These are phyloP conservation scores for Paramecium sonneborni DNA, from an alignment of 73 alveolate species.

Conservation along the genomic window DNA sequence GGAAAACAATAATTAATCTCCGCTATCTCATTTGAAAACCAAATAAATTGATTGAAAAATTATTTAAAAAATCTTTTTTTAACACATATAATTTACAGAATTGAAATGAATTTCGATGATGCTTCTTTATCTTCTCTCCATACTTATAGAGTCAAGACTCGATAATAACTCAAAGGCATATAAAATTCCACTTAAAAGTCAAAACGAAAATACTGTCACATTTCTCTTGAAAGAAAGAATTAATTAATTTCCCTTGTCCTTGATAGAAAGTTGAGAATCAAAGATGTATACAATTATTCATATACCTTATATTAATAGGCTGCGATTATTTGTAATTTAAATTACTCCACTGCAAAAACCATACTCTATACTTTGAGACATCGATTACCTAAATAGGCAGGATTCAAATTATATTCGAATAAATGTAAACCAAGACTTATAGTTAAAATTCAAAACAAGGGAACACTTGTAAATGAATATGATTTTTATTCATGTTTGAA, in stretches of 20 bases:
- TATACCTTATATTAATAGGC: not conserved
- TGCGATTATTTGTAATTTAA: slow-evolving; percentile 23
- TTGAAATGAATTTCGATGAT: not conserved
- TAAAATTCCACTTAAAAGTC: not conserved
- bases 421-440: not conserved
- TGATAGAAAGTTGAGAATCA: slow-evolving; percentile 2
- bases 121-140: not conserved
- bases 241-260: not conserved
- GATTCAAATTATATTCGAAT: not conserved
- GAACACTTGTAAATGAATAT: not conserved
- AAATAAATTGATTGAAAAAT: not conserved
- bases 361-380: slow-evolving; percentile 28
- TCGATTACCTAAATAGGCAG: not conserved
- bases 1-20: not conserved
- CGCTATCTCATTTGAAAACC: not conserved
- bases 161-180: not conserved
- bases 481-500: not conserved
- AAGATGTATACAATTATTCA: slow-evolving; percentile 2
- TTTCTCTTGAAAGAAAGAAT: not conserved
- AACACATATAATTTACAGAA: not conserved
- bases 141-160: slow-evolving; percentile 28
- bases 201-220: slow-evolving; percentile 51
- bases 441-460: not conserved
- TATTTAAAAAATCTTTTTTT: not conserved
- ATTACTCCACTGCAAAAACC: slow-evolving; percentile 56